Evolutionary conservation across 2,329 filamentous ascomycete species (phyloP).

Genomic region (Lithohypha guttulata): DNA sequence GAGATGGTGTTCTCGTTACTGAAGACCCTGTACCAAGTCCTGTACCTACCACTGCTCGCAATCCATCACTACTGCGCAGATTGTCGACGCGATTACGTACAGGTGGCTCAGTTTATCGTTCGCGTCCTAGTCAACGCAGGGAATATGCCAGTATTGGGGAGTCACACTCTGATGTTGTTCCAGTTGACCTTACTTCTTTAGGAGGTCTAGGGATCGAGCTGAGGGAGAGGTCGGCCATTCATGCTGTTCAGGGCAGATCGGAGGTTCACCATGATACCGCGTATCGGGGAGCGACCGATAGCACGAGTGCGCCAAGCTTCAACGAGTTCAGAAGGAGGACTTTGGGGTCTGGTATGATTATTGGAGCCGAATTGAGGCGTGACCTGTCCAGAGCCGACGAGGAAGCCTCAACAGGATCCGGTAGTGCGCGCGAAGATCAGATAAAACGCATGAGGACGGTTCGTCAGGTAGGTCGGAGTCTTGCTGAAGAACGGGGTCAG

Average conservation of each 20-base stretch:
- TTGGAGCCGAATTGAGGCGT: constrained; percentile 19
- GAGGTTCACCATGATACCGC: constrained; percentile 13
- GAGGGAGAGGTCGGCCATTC: constrained; percentile 13
- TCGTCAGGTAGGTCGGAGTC: constrained; percentile 30
- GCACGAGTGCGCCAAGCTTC: constrained; percentile 11
- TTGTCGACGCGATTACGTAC: constrained; percentile 16
- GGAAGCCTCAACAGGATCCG: neutral
- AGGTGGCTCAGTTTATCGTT: neutral
- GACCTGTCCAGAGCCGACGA: constrained; percentile 13
- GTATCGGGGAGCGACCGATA: constrained; percentile 8
- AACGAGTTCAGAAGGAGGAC: constrained; percentile 14
- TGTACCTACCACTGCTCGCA: neutral
- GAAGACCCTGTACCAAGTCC: neutral
- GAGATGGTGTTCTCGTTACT: neutral
- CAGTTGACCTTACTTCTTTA: constrained; percentile 21
- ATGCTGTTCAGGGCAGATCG: neutral
- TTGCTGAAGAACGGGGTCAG: constrained; percentile 33
- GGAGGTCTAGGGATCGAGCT: constrained; percentile 21
- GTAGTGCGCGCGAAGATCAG: constrained; percentile 5
- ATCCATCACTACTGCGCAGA: constrained; percentile 15
- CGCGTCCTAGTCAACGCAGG: constrained; percentile 6
- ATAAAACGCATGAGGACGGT: constrained; percentile 20
- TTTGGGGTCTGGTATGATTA: constrained; percentile 20
- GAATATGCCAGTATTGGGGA: constrained; percentile 18
- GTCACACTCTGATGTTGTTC: constrained; percentile 10